Evolutionary conservation across 2,329 filamentous ascomycete species (phyloP), one percentile per base, ranked within the genome.

Genomic region (Dactylellina drechsleri): DNA sequence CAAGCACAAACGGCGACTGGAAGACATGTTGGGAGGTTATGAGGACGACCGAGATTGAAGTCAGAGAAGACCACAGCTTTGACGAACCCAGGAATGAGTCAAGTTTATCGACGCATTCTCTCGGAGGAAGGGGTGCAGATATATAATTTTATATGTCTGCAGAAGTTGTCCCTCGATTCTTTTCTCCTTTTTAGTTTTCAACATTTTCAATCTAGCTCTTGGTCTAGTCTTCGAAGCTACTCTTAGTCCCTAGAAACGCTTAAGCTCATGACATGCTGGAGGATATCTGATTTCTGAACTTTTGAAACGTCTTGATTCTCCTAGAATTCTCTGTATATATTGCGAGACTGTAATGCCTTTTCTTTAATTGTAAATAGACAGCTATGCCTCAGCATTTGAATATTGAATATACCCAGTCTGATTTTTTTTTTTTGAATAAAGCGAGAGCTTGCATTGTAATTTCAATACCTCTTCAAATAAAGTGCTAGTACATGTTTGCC

Each of bases 11-110:
- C 12, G 12, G 18, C 12, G 26, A 41, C 12, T 59, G 60, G 53
- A 54, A 31, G 31, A 31, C 36, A 8, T 66, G 59, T 47, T 76
- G 72, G 72, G 72, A 76, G 23, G 66, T 76, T 23, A 76, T 71
- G 72, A 76, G 64, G 31, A 76, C 72, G 31, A 70, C 66, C 18
- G 66, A 76, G 49, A 76, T 76, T 12, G 72, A 71, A 16, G 54
- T 76, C 10, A 28, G 36, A 15, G 71, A 75, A 50, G 71, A 75
- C 26, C 71, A 75, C 20, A 75, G 71, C 15, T 75, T 75, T 45
- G 71, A 75, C 12, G 71, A 75, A 26, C 50, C 26, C 7, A 64
- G 71, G 45, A 57, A 58, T 20, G 65, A 60, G 15, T 54, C 54
- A 10, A 68, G 65, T 50, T 16, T 75, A 31, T 75, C 71, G 40